phyloP scores from a whole-genome alignment of 176 grass and related monocot genomes.

The Musa troglodytarum region DNA sequence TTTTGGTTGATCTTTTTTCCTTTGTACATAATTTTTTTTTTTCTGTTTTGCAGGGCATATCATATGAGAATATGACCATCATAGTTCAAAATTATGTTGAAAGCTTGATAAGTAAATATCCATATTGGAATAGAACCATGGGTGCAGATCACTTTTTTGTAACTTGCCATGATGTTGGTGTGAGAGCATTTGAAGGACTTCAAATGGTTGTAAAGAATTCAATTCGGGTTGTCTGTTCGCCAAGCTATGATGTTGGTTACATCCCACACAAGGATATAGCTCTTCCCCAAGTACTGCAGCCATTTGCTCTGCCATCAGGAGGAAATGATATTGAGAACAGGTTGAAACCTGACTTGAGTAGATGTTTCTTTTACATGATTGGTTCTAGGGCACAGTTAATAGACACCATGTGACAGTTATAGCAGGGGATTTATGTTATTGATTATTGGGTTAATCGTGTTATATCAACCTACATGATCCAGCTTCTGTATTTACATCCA shows the following conservation, averaged over 20 bases:
- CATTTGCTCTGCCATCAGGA: conserved; percentile 85
- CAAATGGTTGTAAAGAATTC: conserved; percentile 73
- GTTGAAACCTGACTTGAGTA: conserved; percentile 23
- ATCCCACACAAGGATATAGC: conserved; percentile 84
- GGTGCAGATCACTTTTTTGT: conserved; percentile 92
- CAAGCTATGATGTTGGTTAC: conserved; percentile 82
- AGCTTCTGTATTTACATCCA: not conserved
- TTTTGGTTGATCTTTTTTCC: not conserved
- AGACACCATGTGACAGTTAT: not conserved
- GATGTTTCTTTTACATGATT: not conserved
- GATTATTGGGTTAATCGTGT: not conserved
- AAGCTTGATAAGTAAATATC: conserved; percentile 84
- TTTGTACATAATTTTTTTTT: not conserved
- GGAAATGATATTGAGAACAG: conserved; percentile 92
- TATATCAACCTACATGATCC: not conserved
- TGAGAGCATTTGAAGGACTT: conserved; percentile 89
- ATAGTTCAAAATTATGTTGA: conserved; percentile 74
- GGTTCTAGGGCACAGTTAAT: not conserved
- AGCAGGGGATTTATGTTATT: not conserved
- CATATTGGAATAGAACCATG: conserved; percentile 89
- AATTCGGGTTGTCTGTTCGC: conserved; percentile 83
- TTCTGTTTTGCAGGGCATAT: conserved; percentile 63
- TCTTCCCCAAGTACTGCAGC: conserved; percentile 89
- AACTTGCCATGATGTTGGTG: conserved; percentile 93
- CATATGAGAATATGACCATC: conserved; percentile 91